Percentiles rank a stretch among this genome's conserved stretches.
These are phyloP conservation scores for Inga leiocalycina DNA, from an alignment of 306 rosid species.

Conservation along the genomic window DNA sequence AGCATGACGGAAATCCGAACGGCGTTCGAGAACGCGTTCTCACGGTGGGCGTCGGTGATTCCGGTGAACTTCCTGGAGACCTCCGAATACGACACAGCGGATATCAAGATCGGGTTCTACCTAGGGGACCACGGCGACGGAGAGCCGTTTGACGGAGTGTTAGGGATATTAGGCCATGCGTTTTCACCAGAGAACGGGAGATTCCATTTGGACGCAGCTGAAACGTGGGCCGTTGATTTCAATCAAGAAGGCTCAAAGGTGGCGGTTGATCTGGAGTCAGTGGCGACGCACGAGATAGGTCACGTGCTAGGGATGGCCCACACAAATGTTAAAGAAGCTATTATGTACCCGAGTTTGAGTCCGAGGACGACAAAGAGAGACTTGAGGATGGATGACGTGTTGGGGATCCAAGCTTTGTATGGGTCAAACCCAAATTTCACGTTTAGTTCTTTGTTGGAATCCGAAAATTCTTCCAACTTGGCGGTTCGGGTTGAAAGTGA, in stretches of 20 bases:
- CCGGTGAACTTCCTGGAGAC: conserved; percentile 57
- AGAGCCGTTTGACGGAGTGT: conserved; percentile 62
- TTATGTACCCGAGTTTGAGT: conserved; percentile 69
- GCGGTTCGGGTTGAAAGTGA: conserved; percentile 23
- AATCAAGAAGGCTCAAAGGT: conserved; percentile 48
- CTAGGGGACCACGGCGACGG: conserved; percentile 70
- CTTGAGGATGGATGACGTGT: conserved; percentile 61
- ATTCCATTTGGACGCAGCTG: conserved; percentile 62
- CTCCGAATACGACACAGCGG: conserved; percentile 30
- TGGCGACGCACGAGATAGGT: conserved; percentile 75
- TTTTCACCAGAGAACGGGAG: conserved; percentile 69
- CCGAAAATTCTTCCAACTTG: conserved; percentile 40
- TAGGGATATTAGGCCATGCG: conserved; percentile 68
- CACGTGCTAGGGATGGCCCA: conserved; percentile 72
- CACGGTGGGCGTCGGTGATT: conserved; percentile 64
- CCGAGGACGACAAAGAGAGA: conserved; percentile 60
- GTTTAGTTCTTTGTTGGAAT: conserved; percentile 43
- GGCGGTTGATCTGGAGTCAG: conserved; percentile 77
- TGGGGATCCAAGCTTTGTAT: conserved; percentile 57
- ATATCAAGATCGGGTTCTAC: conserved; percentile 59
- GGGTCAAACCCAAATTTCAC: conserved; percentile 79
- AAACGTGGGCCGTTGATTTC: conserved; percentile 67
- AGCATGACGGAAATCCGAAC: conserved; percentile 35
- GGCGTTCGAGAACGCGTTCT: conserved; percentile 47
- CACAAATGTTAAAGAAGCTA: conserved; percentile 50